Evolutionary conservation across 2,329 filamentous ascomycete species (phyloP).

Genomic region (Colletotrichum cuscutae): DNA sequence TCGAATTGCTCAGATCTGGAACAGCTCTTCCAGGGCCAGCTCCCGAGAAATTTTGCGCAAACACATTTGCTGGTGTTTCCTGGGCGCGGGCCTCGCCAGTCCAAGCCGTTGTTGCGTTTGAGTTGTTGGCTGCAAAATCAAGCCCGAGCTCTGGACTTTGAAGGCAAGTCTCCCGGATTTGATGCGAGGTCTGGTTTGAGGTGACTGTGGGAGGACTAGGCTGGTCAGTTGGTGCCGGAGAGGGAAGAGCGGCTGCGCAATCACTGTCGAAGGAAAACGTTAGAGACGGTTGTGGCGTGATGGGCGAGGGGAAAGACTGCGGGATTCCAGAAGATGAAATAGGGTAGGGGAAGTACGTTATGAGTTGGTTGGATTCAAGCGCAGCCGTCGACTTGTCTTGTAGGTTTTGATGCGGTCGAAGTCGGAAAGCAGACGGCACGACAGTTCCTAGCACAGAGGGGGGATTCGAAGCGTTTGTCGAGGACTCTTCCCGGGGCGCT

Average conservation of each 20-base stretch:
- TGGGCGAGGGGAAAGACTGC: background rate
- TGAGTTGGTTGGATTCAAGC: conserved; percentile 3
- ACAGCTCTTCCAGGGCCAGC: background rate
- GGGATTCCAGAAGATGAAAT: background rate
- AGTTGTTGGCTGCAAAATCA: background rate
- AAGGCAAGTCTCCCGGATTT: conserved; percentile 47
- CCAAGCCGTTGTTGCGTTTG: background rate
- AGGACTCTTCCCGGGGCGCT: background rate
- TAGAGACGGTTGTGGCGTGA: background rate
- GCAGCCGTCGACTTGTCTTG: background rate
- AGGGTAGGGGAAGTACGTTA: conserved; percentile 7
- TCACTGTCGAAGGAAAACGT: conserved; percentile 10
- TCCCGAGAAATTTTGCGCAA: background rate
- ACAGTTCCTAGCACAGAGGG: background rate
- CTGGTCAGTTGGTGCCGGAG: conserved; percentile 72
- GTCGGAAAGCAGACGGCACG: too few species aligned
- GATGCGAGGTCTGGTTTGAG: conserved; percentile 36
- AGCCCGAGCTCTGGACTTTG: background rate
- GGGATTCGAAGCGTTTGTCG: background rate
- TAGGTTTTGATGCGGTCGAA: background rate
- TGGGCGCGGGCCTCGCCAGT: background rate
- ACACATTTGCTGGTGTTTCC: background rate
- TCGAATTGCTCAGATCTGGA: background rate
- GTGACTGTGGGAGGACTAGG: conserved; percentile 56
- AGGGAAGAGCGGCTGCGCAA: conserved; percentile 60